A percentile compares a stretch with the other conserved stretches of the same genome.
phyloP scores from a whole-genome alignment of 1,284 basidiomycete genomes.

The Boletus calvinii region DNA sequence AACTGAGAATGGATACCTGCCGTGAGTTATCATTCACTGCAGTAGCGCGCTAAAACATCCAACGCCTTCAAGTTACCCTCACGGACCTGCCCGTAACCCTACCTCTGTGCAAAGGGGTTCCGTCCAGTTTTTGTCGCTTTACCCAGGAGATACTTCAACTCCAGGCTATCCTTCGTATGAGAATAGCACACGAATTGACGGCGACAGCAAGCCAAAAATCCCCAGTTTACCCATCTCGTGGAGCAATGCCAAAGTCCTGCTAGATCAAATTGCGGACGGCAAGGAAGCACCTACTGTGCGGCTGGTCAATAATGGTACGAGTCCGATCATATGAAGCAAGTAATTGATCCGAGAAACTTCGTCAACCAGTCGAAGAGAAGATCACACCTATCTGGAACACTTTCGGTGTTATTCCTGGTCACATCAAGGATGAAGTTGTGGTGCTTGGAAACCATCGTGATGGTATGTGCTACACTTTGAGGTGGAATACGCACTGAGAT shows the following conservation, averaged over 20 bases:
- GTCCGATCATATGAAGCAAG: background rate
- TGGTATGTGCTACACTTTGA: conserved; percentile 38
- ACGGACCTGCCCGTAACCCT: conserved; percentile 72
- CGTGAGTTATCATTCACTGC: conserved; percentile 31
- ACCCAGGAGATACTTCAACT: conserved; percentile 71
- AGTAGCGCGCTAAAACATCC: conserved; percentile 7
- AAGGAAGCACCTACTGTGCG: conserved; percentile 39
- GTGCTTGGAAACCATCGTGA: conserved; percentile 77
- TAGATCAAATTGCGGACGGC: conserved; percentile 41
- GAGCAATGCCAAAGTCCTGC: conserved; percentile 49
- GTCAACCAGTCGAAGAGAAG: conserved; percentile 42
- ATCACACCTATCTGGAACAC: conserved; percentile 61
- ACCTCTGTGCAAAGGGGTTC: conserved; percentile 71
- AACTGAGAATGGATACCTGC: conserved; percentile 58
- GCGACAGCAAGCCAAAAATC: conserved; percentile 62
- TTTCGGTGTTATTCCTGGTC: conserved; percentile 75
- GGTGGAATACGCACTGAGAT: conserved; percentile 5
- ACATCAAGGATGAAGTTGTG: conserved; percentile 73
- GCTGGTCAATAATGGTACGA: conserved; percentile 49
- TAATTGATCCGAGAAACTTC: background rate
- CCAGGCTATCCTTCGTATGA: conserved; percentile 74
- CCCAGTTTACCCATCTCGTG: conserved; percentile 64
- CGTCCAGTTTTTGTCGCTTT: conserved; percentile 69
- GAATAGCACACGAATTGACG: conserved; percentile 62
- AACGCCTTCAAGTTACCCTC: conserved; percentile 46